Evolutionary conservation across 2,329 filamentous ascomycete species (phyloP), one percentile per base, ranked within the genome.

Genomic region (Curvularia verruculosa): DNA sequence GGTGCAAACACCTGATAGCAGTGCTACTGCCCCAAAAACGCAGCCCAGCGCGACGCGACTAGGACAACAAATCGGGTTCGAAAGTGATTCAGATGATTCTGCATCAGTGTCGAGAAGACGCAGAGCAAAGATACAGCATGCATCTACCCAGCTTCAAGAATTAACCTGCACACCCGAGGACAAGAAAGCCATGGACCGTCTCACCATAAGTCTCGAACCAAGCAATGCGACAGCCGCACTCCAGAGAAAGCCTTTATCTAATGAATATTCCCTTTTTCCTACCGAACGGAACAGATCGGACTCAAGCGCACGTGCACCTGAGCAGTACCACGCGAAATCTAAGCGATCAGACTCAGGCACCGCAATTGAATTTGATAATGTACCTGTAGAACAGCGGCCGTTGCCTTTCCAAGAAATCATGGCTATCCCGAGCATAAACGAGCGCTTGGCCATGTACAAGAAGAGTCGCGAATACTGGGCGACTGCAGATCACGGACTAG

Each of bases 381-480:
- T 69, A 5, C 60, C 64, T 21, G 49, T 41, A 5, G 39, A 66
- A 3, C 50, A 68, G 19, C 56, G 69, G n/a, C 73, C 72, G 1
- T 26, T 72, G 9, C 67, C 66, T 1, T 75, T 75, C 61, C 63
- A 69, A 26, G 67, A 75, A 2, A 75, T 75, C 28, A 43, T 66
- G 23, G 63, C 66, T 2, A 61, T 71, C 2, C n/a, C 58, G 18
- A 71, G 51, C 23, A 64, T 71, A 29, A 58, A 58, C 24, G 65
- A 71, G 37, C 61, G 73, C 5, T 73, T 75, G 72, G 61, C 52
- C 31, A 36, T 72, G 52, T 75, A 75, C 44, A 67, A 70, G 58
- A 67, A 61, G 55, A 68, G 70, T n/a, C 67, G 71, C 31, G 64
- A 73, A 2, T 75, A 75, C 52, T 75, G 73, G 73, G 72, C 73